A percentile compares a stretch with the other conserved stretches of the same genome.
Conservation (phyloP, 352 stramenopile genomes). For the Pythium phragmitis region DNA sequence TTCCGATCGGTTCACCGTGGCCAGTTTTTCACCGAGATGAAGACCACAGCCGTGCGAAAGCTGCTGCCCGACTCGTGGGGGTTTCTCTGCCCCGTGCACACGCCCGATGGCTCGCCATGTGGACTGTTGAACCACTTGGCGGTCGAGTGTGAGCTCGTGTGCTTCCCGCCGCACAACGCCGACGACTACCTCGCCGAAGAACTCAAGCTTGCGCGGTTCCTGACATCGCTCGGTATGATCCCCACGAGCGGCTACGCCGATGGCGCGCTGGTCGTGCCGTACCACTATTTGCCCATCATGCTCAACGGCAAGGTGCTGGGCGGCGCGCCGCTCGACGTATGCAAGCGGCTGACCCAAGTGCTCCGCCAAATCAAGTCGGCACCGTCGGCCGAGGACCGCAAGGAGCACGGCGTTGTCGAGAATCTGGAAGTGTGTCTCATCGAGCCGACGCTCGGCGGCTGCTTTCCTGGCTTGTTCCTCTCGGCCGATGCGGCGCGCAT, state of each 20-base stretch:
- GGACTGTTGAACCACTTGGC: slow-evolving; percentile 98
- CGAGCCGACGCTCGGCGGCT: slow-evolving; percentile 78
- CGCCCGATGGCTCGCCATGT: slow-evolving; percentile 98
- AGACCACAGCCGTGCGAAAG: slow-evolving; percentile 98
- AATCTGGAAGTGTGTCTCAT: slow-evolving; percentile 86
- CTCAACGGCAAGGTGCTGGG: slow-evolving; percentile 97
- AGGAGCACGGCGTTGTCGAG: slow-evolving; percentile 64
- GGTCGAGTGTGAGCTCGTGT: slow-evolving; percentile 90
- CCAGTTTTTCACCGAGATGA: slow-evolving; percentile 99
- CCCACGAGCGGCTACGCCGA: slow-evolving; percentile 77
- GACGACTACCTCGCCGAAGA: slow-evolving; percentile 77
- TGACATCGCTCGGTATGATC: slow-evolving; percentile 82
- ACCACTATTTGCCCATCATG: slow-evolving; percentile 94
- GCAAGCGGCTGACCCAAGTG: slow-evolving; percentile 77
- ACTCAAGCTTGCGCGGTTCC: slow-evolving; percentile 72
- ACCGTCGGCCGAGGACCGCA: slow-evolving; percentile 42
- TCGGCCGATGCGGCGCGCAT: slow-evolving; percentile 95
- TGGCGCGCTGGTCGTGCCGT: slow-evolving; percentile 80
- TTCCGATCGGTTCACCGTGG: slow-evolving; percentile 98
- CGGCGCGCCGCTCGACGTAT: slow-evolving; percentile 81
- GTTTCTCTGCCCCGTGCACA: slow-evolving; percentile 99
- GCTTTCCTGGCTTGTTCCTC: slow-evolving; percentile 98
- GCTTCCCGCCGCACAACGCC: slow-evolving; percentile 65
- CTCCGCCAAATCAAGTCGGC: slow-evolving; percentile 76
- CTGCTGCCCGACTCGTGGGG: slow-evolving; percentile 98